Evolutionary conservation across 495 filamentous ascomycete genomes (phyloP).

Genomic region (Penicillium maclennaniae): DNA sequence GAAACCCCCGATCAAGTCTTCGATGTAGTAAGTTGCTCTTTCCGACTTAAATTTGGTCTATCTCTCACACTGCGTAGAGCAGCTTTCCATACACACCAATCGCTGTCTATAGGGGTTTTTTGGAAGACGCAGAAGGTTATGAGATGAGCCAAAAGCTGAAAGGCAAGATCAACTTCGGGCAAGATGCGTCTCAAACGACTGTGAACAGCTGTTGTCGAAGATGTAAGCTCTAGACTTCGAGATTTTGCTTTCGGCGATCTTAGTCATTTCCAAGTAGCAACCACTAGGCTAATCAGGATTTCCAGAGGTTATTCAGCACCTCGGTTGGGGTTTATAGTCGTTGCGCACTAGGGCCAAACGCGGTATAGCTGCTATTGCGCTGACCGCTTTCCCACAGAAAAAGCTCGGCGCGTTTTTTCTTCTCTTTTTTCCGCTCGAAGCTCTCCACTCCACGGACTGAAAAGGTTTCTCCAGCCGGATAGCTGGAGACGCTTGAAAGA

Average conservation of each 20-base stretch:
- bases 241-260: not conserved
- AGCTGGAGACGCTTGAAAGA: slow-evolving; percentile 9
- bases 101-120: slow-evolving; percentile 4
- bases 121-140: slow-evolving; percentile 2
- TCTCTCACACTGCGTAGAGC: not conserved
- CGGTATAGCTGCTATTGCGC: slow-evolving; percentile 1
- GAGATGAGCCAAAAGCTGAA: slow-evolving; percentile 5
- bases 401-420: slow-evolving; percentile 11
- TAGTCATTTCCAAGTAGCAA: not conserved
- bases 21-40: not conserved
- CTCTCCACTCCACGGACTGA: slow-evolving; percentile 25
- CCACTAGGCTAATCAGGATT: not conserved
- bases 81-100: slow-evolving; percentile 13
- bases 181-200: not conserved
- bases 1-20: not conserved
- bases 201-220: no score
- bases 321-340: not conserved
- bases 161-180: slow-evolving; percentile 7
- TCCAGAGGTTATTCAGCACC: not conserved
- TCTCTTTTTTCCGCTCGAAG: not conserved
- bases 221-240: not conserved
- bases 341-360: slow-evolving; percentile 4
- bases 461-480: slow-evolving; percentile 5
- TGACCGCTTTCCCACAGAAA: slow-evolving; percentile 23
- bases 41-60: not conserved